These are phyloP conservation scores for Fusarium nematophilum DNA, from an alignment of 2,329 filamentous ascomycete species.

Conservation along the genomic window DNA sequence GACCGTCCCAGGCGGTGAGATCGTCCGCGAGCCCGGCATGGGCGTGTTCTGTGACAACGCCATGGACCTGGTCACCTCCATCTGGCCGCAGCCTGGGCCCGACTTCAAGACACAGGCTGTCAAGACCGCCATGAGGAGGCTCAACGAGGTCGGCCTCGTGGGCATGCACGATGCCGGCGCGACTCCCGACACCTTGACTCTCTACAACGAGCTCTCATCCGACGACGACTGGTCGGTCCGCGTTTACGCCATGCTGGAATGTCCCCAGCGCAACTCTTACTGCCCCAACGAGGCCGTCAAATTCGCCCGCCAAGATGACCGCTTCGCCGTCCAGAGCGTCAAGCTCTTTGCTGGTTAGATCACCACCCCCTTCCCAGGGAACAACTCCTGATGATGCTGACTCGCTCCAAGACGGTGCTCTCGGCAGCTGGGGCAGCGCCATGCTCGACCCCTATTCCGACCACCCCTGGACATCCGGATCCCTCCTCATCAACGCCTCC, in stretches of 20 bases:
- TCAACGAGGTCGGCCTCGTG: slow-evolving; percentile 74
- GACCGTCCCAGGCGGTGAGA: slow-evolving; percentile 71
- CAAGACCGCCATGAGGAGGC: slow-evolving; percentile 68
- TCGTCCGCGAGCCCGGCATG: slow-evolving; percentile 68
- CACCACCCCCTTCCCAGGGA: too few relatives aligned
- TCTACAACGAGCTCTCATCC: slow-evolving; percentile 64
- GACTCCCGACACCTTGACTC: slow-evolving; percentile 61
- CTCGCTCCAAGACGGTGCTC: slow-evolving; percentile 66
- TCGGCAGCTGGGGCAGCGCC: slow-evolving; percentile 78
- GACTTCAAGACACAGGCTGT: slow-evolving; percentile 66
- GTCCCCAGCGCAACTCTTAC: slow-evolving; percentile 71
- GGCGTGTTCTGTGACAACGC: slow-evolving; percentile 81
- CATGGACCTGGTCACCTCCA: slow-evolving; percentile 68
- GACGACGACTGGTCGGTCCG: slow-evolving; percentile 67
- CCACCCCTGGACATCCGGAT: slow-evolving; percentile 69
- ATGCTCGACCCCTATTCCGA: slow-evolving; percentile 78
- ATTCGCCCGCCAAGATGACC: slow-evolving; percentile 58
- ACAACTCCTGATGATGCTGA: slow-evolving; percentile 4
- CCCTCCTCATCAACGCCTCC: slow-evolving; percentile 73
- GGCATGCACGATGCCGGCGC: slow-evolving; percentile 78
- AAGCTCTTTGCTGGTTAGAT: slow-evolving; percentile 74
- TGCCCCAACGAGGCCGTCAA: slow-evolving; percentile 64
- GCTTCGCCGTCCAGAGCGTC: slow-evolving; percentile 69
- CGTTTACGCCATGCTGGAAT: slow-evolving; percentile 77
- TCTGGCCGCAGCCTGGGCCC: slow-evolving; percentile 67